These are phyloP conservation scores for Pseudogymnoascus sp. DNA, from an alignment of 2,329 filamentous ascomycete genomes.

Conservation along the genomic window DNA sequence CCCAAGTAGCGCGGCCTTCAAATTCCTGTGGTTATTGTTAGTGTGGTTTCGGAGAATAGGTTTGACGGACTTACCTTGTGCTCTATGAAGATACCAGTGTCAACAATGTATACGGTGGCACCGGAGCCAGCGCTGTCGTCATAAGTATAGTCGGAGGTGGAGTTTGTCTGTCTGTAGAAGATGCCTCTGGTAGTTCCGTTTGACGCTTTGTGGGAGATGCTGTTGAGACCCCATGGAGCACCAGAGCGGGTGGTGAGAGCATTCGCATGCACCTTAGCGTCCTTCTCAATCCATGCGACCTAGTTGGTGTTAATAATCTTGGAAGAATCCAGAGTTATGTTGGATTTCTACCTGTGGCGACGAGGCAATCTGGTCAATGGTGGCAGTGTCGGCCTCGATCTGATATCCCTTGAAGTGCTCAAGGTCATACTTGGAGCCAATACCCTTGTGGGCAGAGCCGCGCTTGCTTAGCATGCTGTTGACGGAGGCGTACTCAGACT, in stretches of 20 bases:
- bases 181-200: too few relatives aligned
- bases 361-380: slow-evolving; percentile 24
- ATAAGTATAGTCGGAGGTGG: slow-evolving; percentile 27
- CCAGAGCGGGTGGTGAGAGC: slow-evolving; percentile 21
- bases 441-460: slow-evolving; percentile 36
- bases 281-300: slow-evolving; percentile 27
- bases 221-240: slow-evolving; percentile 28
- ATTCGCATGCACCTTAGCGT: slow-evolving; percentile 28
- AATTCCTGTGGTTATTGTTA: slow-evolving; percentile 23
- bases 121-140: slow-evolving; percentile 27
- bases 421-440: slow-evolving; percentile 25
- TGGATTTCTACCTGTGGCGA: slow-evolving; percentile 22
- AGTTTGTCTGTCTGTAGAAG: slow-evolving; percentile 3
- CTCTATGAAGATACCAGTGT: slow-evolving; percentile 29
- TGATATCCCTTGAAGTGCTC: slow-evolving; percentile 24
- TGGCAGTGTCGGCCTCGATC: slow-evolving; percentile 21
- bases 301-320: slow-evolving; percentile 5
- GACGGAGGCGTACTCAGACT: slow-evolving; percentile 43
- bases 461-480: slow-evolving; percentile 46
- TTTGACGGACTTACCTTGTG: neutral
- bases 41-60: neutral
- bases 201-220: slow-evolving; percentile 25
- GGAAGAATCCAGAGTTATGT: neutral
- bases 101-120: slow-evolving; percentile 31
- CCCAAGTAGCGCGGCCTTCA: slow-evolving; percentile 29